Percentiles rank a stretch among this genome's conserved stretches.
Evolutionary conservation across 83 land plant species (phyloP).

Genomic region (Larix sibirica): DNA sequence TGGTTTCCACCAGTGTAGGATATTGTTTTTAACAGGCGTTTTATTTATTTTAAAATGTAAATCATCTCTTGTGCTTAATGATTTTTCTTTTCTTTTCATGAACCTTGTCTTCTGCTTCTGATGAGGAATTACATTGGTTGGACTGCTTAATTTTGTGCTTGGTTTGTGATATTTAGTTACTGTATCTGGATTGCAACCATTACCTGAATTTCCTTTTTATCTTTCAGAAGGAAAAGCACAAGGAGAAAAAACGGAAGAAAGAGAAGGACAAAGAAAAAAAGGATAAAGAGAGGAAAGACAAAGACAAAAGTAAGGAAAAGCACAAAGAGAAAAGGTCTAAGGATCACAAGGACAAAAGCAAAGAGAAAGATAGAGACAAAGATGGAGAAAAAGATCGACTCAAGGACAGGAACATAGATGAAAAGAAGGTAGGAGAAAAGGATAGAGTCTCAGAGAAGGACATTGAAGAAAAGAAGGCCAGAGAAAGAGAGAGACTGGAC

Average conservation of each 20-base stretch:
- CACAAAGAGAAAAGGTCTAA: conserved; percentile 13
- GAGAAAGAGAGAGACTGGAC: not conserved
- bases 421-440: conserved; percentile 3
- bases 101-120: not conserved
- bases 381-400: conserved; percentile 6
- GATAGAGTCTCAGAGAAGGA: not conserved
- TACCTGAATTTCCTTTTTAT: not conserved
- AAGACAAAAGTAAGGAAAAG: conserved; percentile 11
- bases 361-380: conserved; percentile 13
- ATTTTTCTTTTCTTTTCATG: not conserved
- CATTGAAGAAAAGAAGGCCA: not conserved
- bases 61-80: not conserved
- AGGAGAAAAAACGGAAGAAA: conserved; percentile 7
- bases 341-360: conserved; percentile 6
- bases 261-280: conserved; percentile 16
- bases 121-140: no score
- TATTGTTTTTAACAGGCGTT: not conserved
- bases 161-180: not conserved
- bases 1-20: not conserved
- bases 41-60: not conserved
- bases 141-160: not conserved
- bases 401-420: conserved; percentile 14
- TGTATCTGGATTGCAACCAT: not conserved
- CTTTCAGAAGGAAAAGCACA: conserved; percentile 14
- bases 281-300: conserved; percentile 17